These are phyloP conservation scores for Colletotrichum tropicicola DNA, from an alignment of 2,329 filamentous ascomycete species.

Conservation along the genomic window DNA sequence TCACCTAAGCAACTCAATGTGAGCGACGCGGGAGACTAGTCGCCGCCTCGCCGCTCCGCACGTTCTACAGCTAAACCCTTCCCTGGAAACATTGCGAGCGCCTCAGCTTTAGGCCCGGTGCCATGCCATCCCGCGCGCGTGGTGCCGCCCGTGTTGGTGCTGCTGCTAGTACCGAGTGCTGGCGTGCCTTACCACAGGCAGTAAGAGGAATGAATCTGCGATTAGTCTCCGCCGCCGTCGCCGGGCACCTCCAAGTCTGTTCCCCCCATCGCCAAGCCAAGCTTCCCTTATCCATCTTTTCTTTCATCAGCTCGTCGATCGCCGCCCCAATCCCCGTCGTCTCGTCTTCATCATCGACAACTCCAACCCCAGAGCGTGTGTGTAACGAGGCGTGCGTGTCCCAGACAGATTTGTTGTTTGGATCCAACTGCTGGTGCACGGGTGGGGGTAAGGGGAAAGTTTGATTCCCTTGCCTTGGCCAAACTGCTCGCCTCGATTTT, in stretches of 20 bases:
- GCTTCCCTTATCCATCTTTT: constrained; percentile 10
- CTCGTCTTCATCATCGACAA: neutral
- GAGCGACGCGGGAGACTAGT: neutral
- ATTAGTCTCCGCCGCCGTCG: neutral
- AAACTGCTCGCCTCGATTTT: neutral
- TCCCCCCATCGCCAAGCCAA: constrained; percentile 12
- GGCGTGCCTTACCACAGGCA: too few relatives aligned
- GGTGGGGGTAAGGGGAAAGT: constrained; percentile 17
- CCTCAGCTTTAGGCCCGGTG: constrained; percentile 15
- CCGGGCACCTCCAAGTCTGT: neutral
- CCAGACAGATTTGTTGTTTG: constrained; percentile 23
- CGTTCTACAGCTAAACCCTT: constrained; percentile 25
- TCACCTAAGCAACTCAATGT: constrained; percentile 29
- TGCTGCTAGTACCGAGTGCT: neutral
- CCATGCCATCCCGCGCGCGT: constrained; percentile 6
- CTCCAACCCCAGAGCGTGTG: neutral
- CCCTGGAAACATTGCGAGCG: constrained; percentile 27
- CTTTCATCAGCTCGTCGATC: constrained; percentile 10
- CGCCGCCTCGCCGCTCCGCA: constrained; percentile 23
- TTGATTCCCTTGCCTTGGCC: neutral
- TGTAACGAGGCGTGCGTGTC: constrained; percentile 4
- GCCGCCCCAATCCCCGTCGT: neutral
- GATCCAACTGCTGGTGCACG: constrained; percentile 9
- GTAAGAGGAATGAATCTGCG: neutral
- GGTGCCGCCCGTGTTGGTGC: neutral